Percentiles rank a stretch among this genome's conserved stretches.
Evolutionary conservation across 2,329 filamentous ascomycete species (phyloP).

Genomic region (Arthrobotrys conoides): DNA sequence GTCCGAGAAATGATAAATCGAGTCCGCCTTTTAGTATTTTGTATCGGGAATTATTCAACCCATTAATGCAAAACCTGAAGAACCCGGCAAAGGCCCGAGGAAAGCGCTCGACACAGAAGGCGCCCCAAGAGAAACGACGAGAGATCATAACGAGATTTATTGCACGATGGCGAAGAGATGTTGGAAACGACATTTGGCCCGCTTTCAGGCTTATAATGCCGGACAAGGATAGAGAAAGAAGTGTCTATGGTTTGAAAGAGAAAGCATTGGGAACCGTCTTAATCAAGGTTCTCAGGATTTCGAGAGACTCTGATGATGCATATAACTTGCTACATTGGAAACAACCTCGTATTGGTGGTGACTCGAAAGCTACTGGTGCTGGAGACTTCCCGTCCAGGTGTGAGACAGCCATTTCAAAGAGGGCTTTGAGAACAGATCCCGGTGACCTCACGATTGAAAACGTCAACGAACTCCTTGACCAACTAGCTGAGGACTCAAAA

Average conservation of each 20-base stretch:
- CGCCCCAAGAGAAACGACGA: conserved; percentile 78
- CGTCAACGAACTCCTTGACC: conserved; percentile 88
- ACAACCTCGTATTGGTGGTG: conserved; percentile 76
- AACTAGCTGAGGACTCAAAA: conserved; percentile 76
- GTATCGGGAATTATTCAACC: conserved; percentile 84
- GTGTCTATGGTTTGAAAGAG: conserved; percentile 93
- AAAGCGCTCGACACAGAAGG: conserved; percentile 70
- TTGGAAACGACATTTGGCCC: conserved; percentile 93
- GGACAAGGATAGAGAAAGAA: conserved; percentile 90
- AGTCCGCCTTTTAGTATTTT: conserved; percentile 88
- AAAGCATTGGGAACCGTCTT: conserved; percentile 88
- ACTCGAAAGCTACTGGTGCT: conserved; percentile 70
- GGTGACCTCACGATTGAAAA: conserved; percentile 89
- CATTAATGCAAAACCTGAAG: conserved; percentile 82
- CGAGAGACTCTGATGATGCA: conserved; percentile 89
- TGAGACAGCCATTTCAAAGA: conserved; percentile 84
- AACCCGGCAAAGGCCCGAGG: conserved; percentile 73
- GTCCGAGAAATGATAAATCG: conserved; percentile 80
- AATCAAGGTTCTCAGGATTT: conserved; percentile 93
- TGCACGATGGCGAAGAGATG: conserved; percentile 85
- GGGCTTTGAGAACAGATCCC: conserved; percentile 79
- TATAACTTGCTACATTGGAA: conserved; percentile 93
- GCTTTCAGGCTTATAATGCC: conserved; percentile 88
- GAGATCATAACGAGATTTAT: conserved; percentile 90
- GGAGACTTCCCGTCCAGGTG: conserved; percentile 95